Evolutionary conservation across 2,329 filamentous ascomycete genomes (phyloP).

Genomic region (Trichocomaceae sp.): DNA sequence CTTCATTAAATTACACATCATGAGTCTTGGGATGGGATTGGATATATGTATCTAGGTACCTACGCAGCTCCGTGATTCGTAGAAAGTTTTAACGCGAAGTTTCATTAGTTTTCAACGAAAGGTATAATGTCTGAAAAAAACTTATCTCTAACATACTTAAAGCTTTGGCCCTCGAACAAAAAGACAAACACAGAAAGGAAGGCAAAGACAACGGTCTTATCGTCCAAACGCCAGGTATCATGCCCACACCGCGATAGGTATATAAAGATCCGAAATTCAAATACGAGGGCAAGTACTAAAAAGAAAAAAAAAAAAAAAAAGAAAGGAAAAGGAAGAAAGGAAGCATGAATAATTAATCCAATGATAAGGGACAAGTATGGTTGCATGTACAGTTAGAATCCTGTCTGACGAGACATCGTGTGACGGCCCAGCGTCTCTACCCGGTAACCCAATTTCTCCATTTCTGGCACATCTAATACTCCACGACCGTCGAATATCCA

Average conservation of each 20-base stretch:
- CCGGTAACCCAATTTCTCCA: constrained; percentile 32
- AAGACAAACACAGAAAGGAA: background rate
- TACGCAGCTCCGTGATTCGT: background rate
- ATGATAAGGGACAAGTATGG: constrained; percentile 1
- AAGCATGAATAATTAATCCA: constrained; percentile 6
- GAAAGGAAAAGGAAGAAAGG: background rate
- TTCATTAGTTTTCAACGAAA: background rate
- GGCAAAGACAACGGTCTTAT: background rate
- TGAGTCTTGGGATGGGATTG: background rate
- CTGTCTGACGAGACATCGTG: constrained; percentile 7
- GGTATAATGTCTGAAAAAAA: background rate
- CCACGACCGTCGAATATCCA: constrained; percentile 46
- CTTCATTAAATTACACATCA: too few relatives aligned
- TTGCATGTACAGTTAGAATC: constrained; percentile 10
- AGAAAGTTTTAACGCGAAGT: background rate
- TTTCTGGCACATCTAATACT: constrained; percentile 27
- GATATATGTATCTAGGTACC: background rate
- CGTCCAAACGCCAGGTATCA: constrained; percentile 13
- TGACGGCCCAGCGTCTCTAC: constrained; percentile 23
- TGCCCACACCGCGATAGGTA: constrained; percentile 2
- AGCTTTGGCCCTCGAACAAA: background rate
- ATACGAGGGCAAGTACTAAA: background rate
- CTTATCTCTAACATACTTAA: background rate
- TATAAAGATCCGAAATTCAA: background rate
- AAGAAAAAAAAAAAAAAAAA: background rate